phyloP scores from a whole-genome alignment of 139 green algal genomes.

The Ostreobium quekettii region DNA sequence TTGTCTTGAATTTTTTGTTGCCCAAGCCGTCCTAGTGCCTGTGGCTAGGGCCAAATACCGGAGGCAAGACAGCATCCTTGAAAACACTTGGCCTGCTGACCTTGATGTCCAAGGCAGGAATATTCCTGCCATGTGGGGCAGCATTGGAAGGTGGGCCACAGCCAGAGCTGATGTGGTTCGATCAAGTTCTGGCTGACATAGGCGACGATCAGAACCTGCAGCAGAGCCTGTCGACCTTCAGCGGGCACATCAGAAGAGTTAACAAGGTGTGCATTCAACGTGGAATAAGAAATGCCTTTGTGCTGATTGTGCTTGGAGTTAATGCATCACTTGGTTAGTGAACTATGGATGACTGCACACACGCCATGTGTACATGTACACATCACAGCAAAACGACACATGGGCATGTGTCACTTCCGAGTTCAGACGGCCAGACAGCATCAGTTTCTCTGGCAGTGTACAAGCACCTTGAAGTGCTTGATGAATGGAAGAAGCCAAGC shows the following conservation, averaged over 20 bases:
- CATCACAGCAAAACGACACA: too few species aligned
- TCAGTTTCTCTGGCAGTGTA: too few species aligned
- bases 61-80: conserved; percentile 88
- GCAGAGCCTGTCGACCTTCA: conserved; percentile 93
- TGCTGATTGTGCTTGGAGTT: background rate
- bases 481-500: too few species aligned
- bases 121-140: conserved; percentile 46
- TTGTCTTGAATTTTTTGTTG: conserved; percentile 18
- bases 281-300: background rate
- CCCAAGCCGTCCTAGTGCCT: conserved; percentile 37
- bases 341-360: too few species aligned
- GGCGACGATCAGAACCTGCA: conserved; percentile 71
- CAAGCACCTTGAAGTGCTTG: too few species aligned
- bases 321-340: too few species aligned
- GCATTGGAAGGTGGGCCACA: background rate
- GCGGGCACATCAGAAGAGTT: conserved; percentile 63
- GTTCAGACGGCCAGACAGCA: too few species aligned
- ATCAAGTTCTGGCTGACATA: conserved; percentile 82
- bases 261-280: conserved; percentile 33
- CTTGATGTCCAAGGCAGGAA: conserved; percentile 75
- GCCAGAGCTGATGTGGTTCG: conserved; percentile 48
- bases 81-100: conserved; percentile 79
- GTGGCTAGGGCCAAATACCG: conserved; percentile 16
- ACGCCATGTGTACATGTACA: too few species aligned
- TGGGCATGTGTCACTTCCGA: too few species aligned